These are phyloP conservation scores for Mesembryanthemum crystallinum DNA, from an alignment of 148 eudicot species.

Conservation along the genomic window DNA sequence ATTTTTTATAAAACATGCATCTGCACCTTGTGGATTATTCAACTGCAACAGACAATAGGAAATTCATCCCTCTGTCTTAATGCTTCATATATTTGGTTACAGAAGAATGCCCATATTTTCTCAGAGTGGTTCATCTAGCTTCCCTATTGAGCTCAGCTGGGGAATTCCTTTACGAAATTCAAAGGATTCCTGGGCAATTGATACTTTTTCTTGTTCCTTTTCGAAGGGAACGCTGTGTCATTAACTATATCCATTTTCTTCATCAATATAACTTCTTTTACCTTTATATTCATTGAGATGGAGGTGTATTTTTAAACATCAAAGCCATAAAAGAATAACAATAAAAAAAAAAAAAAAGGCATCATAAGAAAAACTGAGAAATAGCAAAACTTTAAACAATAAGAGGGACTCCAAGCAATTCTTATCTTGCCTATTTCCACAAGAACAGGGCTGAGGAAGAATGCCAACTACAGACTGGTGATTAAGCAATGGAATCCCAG, in stretches of 20 bases:
- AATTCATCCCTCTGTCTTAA: background rate
- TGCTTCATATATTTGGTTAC: background rate
- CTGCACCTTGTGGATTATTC: background rate
- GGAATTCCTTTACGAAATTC: background rate
- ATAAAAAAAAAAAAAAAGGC: background rate
- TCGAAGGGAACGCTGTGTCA: background rate
- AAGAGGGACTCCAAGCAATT: slow-evolving; percentile 18
- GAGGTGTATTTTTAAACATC: background rate
- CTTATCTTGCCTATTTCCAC: slow-evolving; percentile 62
- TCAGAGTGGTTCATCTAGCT: background rate
- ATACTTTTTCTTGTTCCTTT: background rate
- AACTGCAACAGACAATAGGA: background rate
- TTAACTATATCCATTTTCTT: background rate
- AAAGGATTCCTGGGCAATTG: background rate
- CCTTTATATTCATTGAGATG: background rate
- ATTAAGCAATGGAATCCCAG: slow-evolving; percentile 52
- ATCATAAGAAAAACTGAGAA: background rate
- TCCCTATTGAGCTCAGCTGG: background rate
- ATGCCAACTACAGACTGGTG: slow-evolving; percentile 75
- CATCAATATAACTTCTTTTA: background rate
- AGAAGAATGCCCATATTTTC: background rate
- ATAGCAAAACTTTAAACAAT: background rate
- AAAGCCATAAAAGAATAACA: background rate
- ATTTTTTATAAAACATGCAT: background rate
- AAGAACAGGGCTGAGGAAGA: slow-evolving; percentile 81